phyloP scores from a whole-genome alignment of 306 rosid genomes.

The Vigna radiata region DNA sequence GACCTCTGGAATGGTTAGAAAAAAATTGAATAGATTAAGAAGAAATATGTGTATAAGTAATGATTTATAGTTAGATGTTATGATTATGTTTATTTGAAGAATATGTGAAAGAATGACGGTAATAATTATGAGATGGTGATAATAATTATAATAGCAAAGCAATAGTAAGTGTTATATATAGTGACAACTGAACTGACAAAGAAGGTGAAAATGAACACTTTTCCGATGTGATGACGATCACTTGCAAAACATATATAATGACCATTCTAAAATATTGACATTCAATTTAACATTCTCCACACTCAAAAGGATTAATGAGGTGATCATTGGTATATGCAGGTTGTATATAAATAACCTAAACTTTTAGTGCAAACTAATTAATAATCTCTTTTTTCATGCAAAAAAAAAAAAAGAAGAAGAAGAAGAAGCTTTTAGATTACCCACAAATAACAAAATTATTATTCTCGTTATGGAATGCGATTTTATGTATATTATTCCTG shows the following conservation, averaged over 20 bases:
- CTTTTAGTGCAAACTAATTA: not conserved
- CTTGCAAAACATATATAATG: conserved; percentile 16
- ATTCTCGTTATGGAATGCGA: not conserved
- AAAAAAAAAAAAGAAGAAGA: too few relatives aligned
- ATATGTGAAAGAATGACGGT: conserved; percentile 45
- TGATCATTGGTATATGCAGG: conserved; percentile 12
- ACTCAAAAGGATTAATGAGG: not conserved
- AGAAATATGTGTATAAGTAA: conserved; percentile 23
- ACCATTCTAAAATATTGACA: not conserved
- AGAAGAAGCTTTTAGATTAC: not conserved
- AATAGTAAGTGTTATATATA: conserved; percentile 41
- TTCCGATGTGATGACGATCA: conserved; percentile 27
- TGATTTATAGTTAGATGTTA: conserved; percentile 44
- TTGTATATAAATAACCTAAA: not conserved
- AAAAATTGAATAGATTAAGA: conserved; percentile 1
- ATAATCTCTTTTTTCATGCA: too few relatives aligned
- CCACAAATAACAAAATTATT: too few relatives aligned
- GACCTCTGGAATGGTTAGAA: too few relatives aligned
- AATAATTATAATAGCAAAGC: conserved; percentile 41
- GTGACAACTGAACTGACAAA: conserved; percentile 48
- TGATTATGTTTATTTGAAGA: conserved; percentile 44
- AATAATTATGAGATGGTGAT: conserved; percentile 42
- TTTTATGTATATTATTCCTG: too few relatives aligned
- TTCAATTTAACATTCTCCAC: not conserved
- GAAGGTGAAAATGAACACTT: conserved; percentile 34